phyloP scores from a whole-genome alignment of 1,139 yeast species.

The Lodderomyces theae region DNA sequence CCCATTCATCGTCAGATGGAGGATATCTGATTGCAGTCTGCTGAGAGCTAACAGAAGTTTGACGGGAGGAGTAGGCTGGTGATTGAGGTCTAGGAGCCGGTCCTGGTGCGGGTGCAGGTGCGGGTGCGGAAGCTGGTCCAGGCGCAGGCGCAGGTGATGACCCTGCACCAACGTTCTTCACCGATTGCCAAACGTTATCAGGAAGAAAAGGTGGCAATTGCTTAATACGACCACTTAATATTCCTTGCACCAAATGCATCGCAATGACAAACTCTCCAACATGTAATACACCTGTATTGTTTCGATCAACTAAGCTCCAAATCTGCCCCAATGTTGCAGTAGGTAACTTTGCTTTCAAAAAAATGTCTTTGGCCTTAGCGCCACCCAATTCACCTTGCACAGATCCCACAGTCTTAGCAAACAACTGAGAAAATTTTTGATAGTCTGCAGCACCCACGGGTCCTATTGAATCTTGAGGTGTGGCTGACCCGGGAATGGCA shows the following conservation, averaged over 20 bases:
- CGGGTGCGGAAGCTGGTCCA: conserved; percentile 11
- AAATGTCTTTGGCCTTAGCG: conserved; percentile 74
- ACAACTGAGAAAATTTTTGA: conserved; percentile 69
- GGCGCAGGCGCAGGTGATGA: conserved; percentile 5
- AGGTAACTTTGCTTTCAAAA: conserved; percentile 83
- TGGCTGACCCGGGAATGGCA: conserved; percentile 33
- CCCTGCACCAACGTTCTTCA: conserved; percentile 12
- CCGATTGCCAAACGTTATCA: conserved; percentile 61
- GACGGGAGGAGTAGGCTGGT: conserved; percentile 28
- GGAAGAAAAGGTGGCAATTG: conserved; percentile 73
- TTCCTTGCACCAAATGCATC: conserved; percentile 89
- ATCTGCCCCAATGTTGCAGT: conserved; percentile 74
- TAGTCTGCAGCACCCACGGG: conserved; percentile 64
- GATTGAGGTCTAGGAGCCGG: no score
- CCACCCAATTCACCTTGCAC: conserved; percentile 56
- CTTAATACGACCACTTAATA: conserved; percentile 63
- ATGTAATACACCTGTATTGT: conserved; percentile 67
- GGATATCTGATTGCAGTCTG: conserved; percentile 39
- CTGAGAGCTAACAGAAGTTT: conserved; percentile 50
- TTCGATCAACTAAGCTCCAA: conserved; percentile 84
- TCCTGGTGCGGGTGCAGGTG: no score
- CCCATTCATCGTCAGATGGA: conserved; percentile 51
- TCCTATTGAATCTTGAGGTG: conserved; percentile 51
- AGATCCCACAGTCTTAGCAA: conserved; percentile 69
- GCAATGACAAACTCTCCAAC: conserved; percentile 83